These are phyloP conservation scores for Castanospermum australe DNA, from an alignment of 306 rosid genomes.

Conservation along the genomic window DNA sequence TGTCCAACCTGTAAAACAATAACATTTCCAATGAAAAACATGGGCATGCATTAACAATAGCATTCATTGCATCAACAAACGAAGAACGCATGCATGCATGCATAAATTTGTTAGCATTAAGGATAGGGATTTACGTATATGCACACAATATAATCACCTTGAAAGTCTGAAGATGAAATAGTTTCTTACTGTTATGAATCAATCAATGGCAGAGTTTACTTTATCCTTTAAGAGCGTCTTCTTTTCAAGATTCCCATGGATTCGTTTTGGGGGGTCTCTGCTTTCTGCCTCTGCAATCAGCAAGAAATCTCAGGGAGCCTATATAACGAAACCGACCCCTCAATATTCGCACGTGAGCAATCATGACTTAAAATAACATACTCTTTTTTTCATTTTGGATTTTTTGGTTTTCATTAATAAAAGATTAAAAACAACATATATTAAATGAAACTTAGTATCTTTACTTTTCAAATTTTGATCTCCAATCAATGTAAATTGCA, in stretches of 20 bases:
- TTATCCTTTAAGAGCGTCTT: conserved; percentile 7
- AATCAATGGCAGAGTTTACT: background rate
- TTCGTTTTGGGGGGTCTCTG: conserved; percentile 1
- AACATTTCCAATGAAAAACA: background rate
- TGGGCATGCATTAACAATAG: background rate
- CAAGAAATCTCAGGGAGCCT: conserved; percentile 10
- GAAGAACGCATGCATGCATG: conserved; percentile 5
- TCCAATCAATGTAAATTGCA: no score
- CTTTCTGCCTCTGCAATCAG: background rate
- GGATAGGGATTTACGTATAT: background rate
- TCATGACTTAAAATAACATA: background rate
- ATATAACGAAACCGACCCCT: background rate
- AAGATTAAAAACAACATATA: background rate
- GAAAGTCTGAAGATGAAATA: background rate
- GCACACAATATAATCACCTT: background rate
- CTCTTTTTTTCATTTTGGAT: background rate
- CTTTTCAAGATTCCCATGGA: conserved; percentile 4
- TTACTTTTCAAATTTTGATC: no score
- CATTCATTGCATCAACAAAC: background rate
- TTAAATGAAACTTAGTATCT: no score
- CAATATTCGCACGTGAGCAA: conserved; percentile 11
- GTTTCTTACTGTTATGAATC: conserved; percentile 8
- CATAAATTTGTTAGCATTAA: background rate
- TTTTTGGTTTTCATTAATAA: background rate
- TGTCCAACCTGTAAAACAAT: conserved; percentile 13